Percentiles rank a stretch among this genome's conserved stretches.
These are phyloP conservation scores for Arthrinium phaeospermum DNA, from an alignment of 2,329 filamentous ascomycete genomes.

Conservation along the genomic window DNA sequence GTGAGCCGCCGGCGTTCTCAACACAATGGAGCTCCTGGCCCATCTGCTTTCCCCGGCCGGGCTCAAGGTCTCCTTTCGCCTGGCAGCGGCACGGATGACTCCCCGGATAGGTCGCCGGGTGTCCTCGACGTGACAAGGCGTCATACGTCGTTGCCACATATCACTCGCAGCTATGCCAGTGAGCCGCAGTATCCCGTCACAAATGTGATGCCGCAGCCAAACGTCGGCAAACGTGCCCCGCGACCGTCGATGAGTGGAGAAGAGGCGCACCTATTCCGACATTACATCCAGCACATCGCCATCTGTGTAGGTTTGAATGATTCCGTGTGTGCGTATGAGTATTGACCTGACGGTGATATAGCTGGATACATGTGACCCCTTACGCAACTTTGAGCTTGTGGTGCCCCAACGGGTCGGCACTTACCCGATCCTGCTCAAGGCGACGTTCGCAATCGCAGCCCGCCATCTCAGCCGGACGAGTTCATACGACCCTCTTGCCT, in stretches of 20 bases:
- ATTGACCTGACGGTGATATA: conserved; percentile 29
- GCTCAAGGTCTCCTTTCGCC: conserved; percentile 1
- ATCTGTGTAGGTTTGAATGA: conserved; percentile 39
- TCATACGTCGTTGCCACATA: neutral
- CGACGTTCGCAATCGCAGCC: conserved; percentile 61
- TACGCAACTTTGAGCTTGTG: conserved; percentile 56
- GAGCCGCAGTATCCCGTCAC: conserved; percentile 4
- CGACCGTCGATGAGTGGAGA: conserved; percentile 37
- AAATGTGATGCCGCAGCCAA: conserved; percentile 5
- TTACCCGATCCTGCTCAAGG: conserved; percentile 59
- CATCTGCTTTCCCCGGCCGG: neutral
- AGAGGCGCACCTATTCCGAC: conserved; percentile 42
- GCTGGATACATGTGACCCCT: conserved; percentile 40
- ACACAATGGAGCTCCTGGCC: neutral
- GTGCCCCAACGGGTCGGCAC: conserved; percentile 58
- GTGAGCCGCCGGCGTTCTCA: neutral
- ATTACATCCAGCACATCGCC: conserved; percentile 43
- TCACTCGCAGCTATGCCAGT: neutral
- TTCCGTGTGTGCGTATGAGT: neutral
- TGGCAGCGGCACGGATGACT: conserved; percentile 2
- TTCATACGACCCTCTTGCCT: conserved; percentile 54
- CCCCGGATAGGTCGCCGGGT: neutral
- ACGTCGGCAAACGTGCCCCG: conserved; percentile 24
- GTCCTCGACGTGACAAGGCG: neutral
- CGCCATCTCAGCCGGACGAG: conserved; percentile 57